phyloP scores from a whole-genome alignment of 225 moss, liverwort and hornwort species.

The Straminergon stramineum region DNA sequence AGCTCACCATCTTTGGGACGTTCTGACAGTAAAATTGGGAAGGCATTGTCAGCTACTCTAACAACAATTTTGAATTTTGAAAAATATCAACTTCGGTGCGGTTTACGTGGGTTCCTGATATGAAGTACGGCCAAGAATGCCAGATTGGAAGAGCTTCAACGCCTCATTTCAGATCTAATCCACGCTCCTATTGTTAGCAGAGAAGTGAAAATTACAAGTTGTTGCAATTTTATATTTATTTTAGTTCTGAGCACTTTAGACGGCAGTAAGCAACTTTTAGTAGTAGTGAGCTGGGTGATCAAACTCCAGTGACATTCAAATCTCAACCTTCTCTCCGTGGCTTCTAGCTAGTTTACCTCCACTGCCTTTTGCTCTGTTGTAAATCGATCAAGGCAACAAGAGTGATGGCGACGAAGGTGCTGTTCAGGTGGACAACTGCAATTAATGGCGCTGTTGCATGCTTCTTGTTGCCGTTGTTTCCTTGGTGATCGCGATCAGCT shows the following conservation, averaged over 20 bases:
- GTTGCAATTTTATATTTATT: not conserved
- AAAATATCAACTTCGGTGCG: not conserved
- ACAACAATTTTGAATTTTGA: not conserved
- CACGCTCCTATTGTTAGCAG: too few species aligned
- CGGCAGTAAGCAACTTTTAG: not conserved
- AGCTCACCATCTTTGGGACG: not conserved
- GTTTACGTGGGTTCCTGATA: not conserved
- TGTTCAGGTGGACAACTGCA: not conserved
- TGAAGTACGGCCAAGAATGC: too few species aligned
- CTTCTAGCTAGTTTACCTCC: not conserved
- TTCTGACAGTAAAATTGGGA: not conserved
- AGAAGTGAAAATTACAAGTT: not conserved
- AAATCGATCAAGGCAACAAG: not conserved
- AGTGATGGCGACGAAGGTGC: not conserved
- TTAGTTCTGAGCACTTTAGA: not conserved
- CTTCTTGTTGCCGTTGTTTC: not conserved
- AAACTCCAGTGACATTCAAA: not conserved
- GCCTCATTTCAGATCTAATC: not conserved
- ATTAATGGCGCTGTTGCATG: not conserved
- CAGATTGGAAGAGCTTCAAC: not conserved
- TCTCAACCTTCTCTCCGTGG: not conserved
- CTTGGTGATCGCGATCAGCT: not conserved
- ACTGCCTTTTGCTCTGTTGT: not conserved
- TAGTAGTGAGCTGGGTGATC: not conserved
- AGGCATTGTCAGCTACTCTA: not conserved